Base-by-base conservation (phyloP, 352 stramenopile species). In the Phytopythium delawarense region DNA sequence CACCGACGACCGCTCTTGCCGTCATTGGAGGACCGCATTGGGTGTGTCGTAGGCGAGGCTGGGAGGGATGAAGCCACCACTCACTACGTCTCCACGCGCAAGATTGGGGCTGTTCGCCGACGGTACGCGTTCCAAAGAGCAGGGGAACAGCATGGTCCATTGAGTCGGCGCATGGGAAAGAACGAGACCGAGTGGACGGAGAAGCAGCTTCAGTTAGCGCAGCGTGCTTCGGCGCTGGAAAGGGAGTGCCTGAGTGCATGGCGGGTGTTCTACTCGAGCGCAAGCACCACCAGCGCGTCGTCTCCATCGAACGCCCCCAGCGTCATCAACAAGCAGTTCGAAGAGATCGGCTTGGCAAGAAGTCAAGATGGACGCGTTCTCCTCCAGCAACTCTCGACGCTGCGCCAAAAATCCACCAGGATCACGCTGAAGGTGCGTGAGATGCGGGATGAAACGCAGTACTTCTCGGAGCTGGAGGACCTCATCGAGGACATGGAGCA, bases 121-220 rank as follows among this genome's bases (percentile, higher is more conserved):
- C 70, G 72, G 56, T 7, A 37, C 4, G 49, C 34, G 15, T 11
- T 30, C 23, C 21, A 49, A 28, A 54, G 44, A 46, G 20, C 64
- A 25, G 57, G 46, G 53, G 46, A 52, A 11, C 23, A 32, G 13
- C 23, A 12, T 2, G 45, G 34, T 2, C 40, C 21, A 23, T 32
- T 25, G 35, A 60, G 59, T 23, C 67, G 67, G 3, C 63, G 72
- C 12, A 65, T 81, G 55, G 69, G 66, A 1, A 81, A 72, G 18
- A 46, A 69, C 2, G 79, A 88, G 28, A 57, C 72, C 2, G 77
- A 86, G 62, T 89, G 81, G 79, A 55, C 84, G 21, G 81, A 91
- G 60, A 91, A 85, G 61, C 78, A 89, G 57, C 45, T 75, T 4
- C 78, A 82, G 65, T 86, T 85, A 40, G 69, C 49, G 0, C 62